Evolutionary conservation across 495 filamentous ascomycete species (phyloP).

Genomic region (Rostrohypoxylon terebratum): DNA sequence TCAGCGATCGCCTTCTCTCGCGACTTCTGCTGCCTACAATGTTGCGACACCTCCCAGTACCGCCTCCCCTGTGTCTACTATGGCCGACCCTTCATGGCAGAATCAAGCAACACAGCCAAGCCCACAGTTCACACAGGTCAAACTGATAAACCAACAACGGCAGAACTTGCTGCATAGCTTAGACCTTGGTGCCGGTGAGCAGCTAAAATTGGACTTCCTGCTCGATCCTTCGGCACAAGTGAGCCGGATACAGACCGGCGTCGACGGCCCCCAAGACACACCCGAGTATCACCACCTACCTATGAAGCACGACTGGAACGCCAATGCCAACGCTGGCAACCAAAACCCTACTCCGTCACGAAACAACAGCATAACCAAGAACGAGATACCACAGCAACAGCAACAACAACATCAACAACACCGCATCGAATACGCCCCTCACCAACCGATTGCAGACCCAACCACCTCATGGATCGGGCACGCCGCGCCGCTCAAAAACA

Average conservation of each 20-base stretch:
- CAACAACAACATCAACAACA: slow-evolving; percentile 34
- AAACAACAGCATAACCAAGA: background rate
- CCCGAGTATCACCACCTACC: slow-evolving; percentile 52
- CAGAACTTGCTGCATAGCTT: slow-evolving; percentile 67
- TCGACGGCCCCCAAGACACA: slow-evolving; percentile 55
- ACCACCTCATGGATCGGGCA: slow-evolving; percentile 22
- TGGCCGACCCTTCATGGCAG: slow-evolving; percentile 48
- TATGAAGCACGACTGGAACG: slow-evolving; percentile 62
- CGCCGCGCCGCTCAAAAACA: slow-evolving; percentile 67
- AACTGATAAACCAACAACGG: slow-evolving; percentile 62
- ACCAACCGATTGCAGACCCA: background rate
- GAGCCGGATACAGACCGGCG: slow-evolving; percentile 51
- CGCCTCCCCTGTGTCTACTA: slow-evolving; percentile 52
- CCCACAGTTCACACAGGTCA: slow-evolving; percentile 39
- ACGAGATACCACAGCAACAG: slow-evolving; percentile 12
- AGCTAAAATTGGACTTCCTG: slow-evolving; percentile 76
- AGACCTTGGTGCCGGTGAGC: slow-evolving; percentile 66
- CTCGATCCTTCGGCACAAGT: slow-evolving; percentile 62
- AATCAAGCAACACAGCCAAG: slow-evolving; percentile 40
- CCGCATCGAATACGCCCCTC: slow-evolving; percentile 36
- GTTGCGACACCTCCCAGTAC: slow-evolving; percentile 52
- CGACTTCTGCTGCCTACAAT: slow-evolving; percentile 44
- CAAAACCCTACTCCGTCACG: background rate
- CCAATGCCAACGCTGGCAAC: slow-evolving; percentile 12
- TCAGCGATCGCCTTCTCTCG: slow-evolving; percentile 38